Conservation (phyloP, 352 stramenopile genomes). For the Phytophthora hybrid region DNA sequence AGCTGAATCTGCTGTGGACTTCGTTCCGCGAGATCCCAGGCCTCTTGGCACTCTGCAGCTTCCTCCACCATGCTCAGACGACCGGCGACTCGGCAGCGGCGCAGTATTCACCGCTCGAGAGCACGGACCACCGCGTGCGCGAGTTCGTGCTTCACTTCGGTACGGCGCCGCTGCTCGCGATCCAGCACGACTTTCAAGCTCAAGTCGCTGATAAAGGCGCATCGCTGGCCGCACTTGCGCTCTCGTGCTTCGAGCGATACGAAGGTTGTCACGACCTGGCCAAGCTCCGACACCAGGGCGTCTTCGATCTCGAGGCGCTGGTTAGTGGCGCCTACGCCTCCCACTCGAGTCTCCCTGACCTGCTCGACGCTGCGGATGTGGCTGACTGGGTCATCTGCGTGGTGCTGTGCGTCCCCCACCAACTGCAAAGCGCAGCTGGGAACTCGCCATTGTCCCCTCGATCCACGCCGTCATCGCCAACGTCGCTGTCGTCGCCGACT, state of each 20-base stretch:
- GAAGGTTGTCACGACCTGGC: conserved; percentile 57
- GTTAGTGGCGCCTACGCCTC: conserved; percentile 41
- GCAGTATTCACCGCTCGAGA: conserved; percentile 44
- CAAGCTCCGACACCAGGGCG: conserved; percentile 55
- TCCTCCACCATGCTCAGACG: conserved; percentile 37
- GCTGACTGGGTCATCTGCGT: conserved; percentile 67
- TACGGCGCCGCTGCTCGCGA: conserved; percentile 60
- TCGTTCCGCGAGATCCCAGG: conserved; percentile 55
- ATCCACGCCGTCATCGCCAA: conserved; percentile 4
- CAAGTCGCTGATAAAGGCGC: conserved; percentile 39
- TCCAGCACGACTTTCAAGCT: conserved; percentile 65
- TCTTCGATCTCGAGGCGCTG: conserved; percentile 59
- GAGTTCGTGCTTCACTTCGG: conserved; percentile 74
- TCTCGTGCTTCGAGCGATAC: conserved; percentile 68
- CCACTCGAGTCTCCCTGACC: conserved; percentile 34
- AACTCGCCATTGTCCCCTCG: conserved; percentile 11
- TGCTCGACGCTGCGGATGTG: conserved; percentile 28
- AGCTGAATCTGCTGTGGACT: conserved; percentile 68
- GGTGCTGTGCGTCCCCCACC: conserved; percentile 59
- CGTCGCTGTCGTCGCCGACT: background rate
- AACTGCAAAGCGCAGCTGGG: conserved; percentile 27
- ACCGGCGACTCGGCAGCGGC: background rate
- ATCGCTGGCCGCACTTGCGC: conserved; percentile 45
- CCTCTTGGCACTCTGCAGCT: conserved; percentile 55
- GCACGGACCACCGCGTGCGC: conserved; percentile 48